Evolutionary conservation across 306 rosid species (phyloP), one percentile per base, ranked within the genome.

Genomic region (Cucurbita argyrosperma): DNA sequence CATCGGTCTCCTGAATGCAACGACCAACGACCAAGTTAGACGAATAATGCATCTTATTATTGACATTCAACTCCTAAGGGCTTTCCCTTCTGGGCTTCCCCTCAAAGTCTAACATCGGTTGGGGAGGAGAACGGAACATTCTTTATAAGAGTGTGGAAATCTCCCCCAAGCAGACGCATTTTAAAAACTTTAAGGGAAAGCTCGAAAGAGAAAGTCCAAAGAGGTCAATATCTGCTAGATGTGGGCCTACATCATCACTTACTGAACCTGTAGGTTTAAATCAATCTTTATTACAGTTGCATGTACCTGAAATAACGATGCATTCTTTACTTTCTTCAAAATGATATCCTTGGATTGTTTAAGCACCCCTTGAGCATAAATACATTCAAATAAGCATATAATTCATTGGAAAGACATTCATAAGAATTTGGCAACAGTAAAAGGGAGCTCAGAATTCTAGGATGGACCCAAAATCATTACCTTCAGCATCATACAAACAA

Each of bases 401-500:
- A 71, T 23, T 50, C 16, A 65, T 46, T 43, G 54, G 11, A 67
- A 66, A 66, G 5, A 19, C 11, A 11, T 6, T 67, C 55, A 65
- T 5, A 65, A 42, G 71, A 16, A 65, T 42, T 40, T 65, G 71
- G 52, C 52, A 67, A 67, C 40, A 40, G 39, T 72, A 80, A 72
- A 65, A 75, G 70, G 76, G 76, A 43, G 14, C 39, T 80, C 42
- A 62, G 14, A 3, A 38, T 58, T 57, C 76, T 66, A 74, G 51
- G 56, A 52, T 68, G 57, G 74, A 69, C 57, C 63, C 56, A 66
- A 58, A 40, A 40, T 64, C 81, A 75, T 69, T 82, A 92, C 97
- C 98, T 78, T 88, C 90, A 82, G 79, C 79, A 71, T 93, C 97
- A 77, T 89, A 93, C 62, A 90, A 92, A 87, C 92, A 89, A 6